Base-by-base conservation (phyloP, 2,329 filamentous ascomycete species). In the Talaromyces sp. region DNA sequence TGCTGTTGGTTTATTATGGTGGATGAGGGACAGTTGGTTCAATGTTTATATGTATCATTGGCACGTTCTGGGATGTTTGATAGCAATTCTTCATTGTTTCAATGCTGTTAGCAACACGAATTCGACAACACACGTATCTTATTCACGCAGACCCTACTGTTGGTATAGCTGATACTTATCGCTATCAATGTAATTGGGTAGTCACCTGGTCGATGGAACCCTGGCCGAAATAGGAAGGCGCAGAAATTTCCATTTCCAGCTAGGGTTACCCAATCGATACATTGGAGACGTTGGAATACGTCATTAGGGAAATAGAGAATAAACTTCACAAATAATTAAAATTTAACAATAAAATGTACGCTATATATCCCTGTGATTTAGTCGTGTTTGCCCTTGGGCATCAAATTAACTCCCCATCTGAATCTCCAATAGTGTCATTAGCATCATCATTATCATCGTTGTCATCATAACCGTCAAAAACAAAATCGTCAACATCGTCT, bases 401-500 rank as follows among this genome's bases (percentile, higher is more conserved):
- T 51, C 9, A 28, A 27, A 23, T 51, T 14, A 12, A 52, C 42
- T 57, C 42, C 31, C 42, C 34, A 10, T 61, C 60, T 4, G 28
- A 12, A 16, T 57, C 55, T n/a, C 54, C 42, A 27, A 56, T 40
- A 42, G 14, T 52, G 18, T 36, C 57, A 44, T 61, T 57, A 33
- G 52, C 60, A 56, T 60, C 51, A 28, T 63, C 56, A 52, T 62
- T 59, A 14, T 58, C 53, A 8, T 58, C 36, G 54, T 63, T 63
- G 3, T 54, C 51, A 12, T 63, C 34, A 28, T 53, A 61, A 27
- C 53, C 57, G 18, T 60, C 64, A 59, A 57, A 60, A n/a, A 42
- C 53, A 14, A 40, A 53, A 3, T 40, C 42, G 27, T 33, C 34
- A 30, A 7, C 18, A 30, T 44, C 27, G n/a, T 40, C 27, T 28